phyloP scores from a whole-genome alignment of 345 rosid species.

The Ailanthus altissimus region DNA sequence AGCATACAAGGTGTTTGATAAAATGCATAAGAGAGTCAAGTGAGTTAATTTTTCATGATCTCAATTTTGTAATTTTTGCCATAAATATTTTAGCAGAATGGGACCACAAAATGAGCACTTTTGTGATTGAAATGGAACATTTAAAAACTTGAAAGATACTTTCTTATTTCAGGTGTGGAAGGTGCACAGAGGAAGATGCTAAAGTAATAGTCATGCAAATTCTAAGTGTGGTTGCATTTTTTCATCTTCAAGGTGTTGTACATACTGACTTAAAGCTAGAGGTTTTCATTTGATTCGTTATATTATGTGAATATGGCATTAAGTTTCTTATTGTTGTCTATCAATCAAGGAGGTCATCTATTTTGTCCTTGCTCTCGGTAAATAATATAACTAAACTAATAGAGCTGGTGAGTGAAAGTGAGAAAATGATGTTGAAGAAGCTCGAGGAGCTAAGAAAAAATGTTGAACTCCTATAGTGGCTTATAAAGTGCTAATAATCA shows the following conservation, averaged over 20 bases:
- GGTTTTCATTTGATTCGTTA: slow-evolving; percentile 36
- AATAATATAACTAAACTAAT: slow-evolving; percentile 23
- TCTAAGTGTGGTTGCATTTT: slow-evolving; percentile 73
- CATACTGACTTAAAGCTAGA: slow-evolving; percentile 87
- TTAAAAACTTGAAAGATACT: slow-evolving; percentile 6
- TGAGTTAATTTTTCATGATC: no score
- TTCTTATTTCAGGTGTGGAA: slow-evolving; percentile 60
- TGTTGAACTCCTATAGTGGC: slow-evolving; percentile 46
- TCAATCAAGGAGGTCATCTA: background rate
- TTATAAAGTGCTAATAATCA: slow-evolving; percentile 8
- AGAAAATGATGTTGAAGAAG: slow-evolving; percentile 74
- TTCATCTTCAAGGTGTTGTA: slow-evolving; percentile 88
- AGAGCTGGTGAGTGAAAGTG: slow-evolving; percentile 88
- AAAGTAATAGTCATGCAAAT: slow-evolving; percentile 71
- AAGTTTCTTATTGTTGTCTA: background rate
- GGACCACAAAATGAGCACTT: background rate
- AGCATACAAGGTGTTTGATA: no score
- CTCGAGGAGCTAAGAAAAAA: slow-evolving; percentile 85
- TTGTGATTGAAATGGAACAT: background rate
- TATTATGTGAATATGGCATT: background rate
- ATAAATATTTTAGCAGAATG: no score
- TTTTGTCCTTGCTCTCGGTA: background rate
- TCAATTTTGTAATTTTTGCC: no score
- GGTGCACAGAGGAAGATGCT: slow-evolving; percentile 78
- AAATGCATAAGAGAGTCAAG: no score